Evolutionary conservation across 2,329 filamentous ascomycete genomes (phyloP).

Genomic region (Xylaria sp.): DNA sequence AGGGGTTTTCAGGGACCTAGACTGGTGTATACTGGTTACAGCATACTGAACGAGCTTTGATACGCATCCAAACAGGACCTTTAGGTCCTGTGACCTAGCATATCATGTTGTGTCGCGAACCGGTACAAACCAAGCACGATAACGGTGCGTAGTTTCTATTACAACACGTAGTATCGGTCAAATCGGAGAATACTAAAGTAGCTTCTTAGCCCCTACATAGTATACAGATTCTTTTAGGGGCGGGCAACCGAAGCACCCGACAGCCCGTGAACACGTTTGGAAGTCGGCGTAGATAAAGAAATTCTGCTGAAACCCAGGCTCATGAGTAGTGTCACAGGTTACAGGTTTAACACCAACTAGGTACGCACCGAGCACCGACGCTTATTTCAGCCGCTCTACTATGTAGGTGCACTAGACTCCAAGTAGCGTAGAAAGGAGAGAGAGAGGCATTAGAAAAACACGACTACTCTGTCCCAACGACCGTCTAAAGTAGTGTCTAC

Average conservation of each 20-base stretch:
- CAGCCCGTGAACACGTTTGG: not conserved
- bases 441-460: not conserved
- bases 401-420: not conserved
- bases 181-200: not conserved
- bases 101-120: conserved; percentile 6
- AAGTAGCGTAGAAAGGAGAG: conserved; percentile 4
- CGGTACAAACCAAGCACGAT: not conserved
- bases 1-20: conserved; percentile 25
- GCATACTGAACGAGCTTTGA: not conserved
- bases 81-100: conserved; percentile 28
- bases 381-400: conserved; percentile 15
- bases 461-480: not conserved
- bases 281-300: not conserved
- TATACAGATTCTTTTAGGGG: not conserved
- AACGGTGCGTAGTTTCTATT: conserved; percentile 1
- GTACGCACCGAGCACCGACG: not conserved
- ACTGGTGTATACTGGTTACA: not conserved
- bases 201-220: not conserved
- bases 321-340: not conserved
- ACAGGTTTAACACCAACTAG: not conserved
- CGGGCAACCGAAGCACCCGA: not conserved
- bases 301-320: not conserved
- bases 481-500: not conserved
- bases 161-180: conserved; percentile 10
- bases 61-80: conserved; percentile 21